Evolutionary conservation across 2,329 filamentous ascomycete species (phyloP).

Genomic region (Pseudohalonectria lignicola): DNA sequence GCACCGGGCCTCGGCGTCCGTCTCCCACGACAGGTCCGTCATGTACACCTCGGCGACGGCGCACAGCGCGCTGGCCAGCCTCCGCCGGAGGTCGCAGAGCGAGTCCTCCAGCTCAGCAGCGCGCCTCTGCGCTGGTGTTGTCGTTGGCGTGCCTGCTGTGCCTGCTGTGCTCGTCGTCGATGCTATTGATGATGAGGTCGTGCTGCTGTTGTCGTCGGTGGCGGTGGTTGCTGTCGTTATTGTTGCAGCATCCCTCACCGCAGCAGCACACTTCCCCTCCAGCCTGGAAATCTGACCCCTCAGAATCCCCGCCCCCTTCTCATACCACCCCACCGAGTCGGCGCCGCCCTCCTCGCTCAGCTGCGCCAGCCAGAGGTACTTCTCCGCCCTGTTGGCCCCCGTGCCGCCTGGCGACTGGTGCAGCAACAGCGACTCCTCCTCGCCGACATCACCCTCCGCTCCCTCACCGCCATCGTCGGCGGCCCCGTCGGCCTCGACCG

Average conservation of each 20-base stretch:
- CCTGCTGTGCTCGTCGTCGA: background rate
- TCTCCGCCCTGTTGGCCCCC: constrained; percentile 74
- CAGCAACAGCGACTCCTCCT: background rate
- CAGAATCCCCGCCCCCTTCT: constrained; percentile 61
- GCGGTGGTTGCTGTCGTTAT: no score
- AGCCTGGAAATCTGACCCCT: constrained; percentile 58
- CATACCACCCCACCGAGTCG: constrained; percentile 57
- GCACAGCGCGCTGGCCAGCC: constrained; percentile 85
- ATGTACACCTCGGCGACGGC: constrained; percentile 96
- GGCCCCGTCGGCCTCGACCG: constrained; percentile 55
- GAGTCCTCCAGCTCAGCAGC: constrained; percentile 21
- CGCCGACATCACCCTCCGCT: no score
- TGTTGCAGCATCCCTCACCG: no score
- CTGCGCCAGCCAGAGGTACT: constrained; percentile 91
- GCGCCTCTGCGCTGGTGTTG: constrained; percentile 5
- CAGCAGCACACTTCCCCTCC: constrained; percentile 32
- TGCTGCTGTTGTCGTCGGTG: constrained; percentile 12
- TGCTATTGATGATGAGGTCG: background rate
- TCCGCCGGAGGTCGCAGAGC: constrained; percentile 60
- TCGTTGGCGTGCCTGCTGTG: constrained; percentile 8
- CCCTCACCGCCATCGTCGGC: constrained; percentile 68
- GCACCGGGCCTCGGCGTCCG: constrained; percentile 79
- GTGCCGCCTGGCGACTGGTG: constrained; percentile 38
- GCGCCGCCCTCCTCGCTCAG: constrained; percentile 61
- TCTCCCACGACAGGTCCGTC: constrained; percentile 92